phyloP scores from a whole-genome alignment of 305 asterid genomes.

The Fraxinus xanthoxyloides region DNA sequence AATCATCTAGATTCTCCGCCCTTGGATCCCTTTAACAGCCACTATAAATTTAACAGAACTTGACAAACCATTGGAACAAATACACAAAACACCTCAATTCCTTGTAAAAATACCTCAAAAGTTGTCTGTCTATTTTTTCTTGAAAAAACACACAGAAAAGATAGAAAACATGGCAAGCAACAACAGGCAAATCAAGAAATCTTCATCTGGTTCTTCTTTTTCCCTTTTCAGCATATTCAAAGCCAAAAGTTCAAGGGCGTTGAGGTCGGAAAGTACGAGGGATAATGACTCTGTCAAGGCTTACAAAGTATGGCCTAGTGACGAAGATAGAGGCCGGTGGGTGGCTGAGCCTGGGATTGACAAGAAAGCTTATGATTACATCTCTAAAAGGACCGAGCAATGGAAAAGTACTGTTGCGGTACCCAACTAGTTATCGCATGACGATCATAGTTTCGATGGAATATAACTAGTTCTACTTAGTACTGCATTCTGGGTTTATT shows the following conservation, averaged over 20 bases:
- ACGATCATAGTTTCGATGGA: background rate
- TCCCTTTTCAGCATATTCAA: slow-evolving; percentile 37
- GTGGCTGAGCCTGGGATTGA: slow-evolving; percentile 39
- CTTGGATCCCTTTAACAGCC: slow-evolving; percentile 34
- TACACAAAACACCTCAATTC: background rate
- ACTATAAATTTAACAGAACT: slow-evolving; percentile 51
- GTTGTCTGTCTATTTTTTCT: background rate
- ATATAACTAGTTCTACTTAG: background rate
- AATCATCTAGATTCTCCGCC: slow-evolving; percentile 34
- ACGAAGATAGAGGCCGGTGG: slow-evolving; percentile 40
- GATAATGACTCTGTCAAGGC: slow-evolving; percentile 37
- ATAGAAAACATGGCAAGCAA: slow-evolving; percentile 31
- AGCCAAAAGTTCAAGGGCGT: slow-evolving; percentile 26
- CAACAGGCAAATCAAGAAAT: slow-evolving; percentile 29
- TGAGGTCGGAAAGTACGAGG: slow-evolving; percentile 28
- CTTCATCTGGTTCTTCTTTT: slow-evolving; percentile 29
- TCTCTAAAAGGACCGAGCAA: slow-evolving; percentile 18
- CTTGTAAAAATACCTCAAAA: background rate
- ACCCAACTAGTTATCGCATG: background rate
- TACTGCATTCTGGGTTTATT: background rate
- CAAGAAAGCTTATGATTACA: slow-evolving; percentile 25
- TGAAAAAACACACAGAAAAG: background rate
- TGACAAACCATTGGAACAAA: no score
- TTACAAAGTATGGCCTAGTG: slow-evolving; percentile 32
- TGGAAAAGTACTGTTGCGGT: slow-evolving; percentile 24